phyloP scores from a whole-genome alignment of 176 grass and related monocot genomes.

The Bromus sterilis region DNA sequence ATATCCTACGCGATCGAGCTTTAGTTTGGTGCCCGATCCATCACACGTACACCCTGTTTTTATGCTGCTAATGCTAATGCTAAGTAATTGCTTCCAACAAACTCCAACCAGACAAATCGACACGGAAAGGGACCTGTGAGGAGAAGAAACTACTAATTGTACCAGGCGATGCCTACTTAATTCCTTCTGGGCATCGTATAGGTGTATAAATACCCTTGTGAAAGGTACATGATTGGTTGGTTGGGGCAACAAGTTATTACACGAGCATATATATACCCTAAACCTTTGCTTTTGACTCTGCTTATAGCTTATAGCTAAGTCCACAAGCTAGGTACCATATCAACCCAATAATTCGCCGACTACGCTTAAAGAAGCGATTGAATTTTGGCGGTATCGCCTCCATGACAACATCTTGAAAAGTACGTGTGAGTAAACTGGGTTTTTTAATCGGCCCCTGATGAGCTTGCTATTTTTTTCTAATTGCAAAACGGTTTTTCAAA shows the following conservation, averaged over 20 bases:
- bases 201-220: not conserved
- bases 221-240: constrained; percentile 1
- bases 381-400: not conserved
- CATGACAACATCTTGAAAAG: constrained; percentile 25
- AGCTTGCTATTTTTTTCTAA: not conserved
- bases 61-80: not conserved
- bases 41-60: not conserved
- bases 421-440: not conserved
- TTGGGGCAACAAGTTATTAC: constrained; percentile 4
- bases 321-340: not conserved
- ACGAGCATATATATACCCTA: constrained; percentile 14
- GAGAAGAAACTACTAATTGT: not conserved
- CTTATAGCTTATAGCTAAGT: not conserved
- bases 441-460: too few relatives aligned
- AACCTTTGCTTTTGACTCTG: constrained; percentile 2
- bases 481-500: not conserved
- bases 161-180: not conserved
- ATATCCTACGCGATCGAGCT: not conserved
- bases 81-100: not conserved
- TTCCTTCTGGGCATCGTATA: constrained; percentile 12
- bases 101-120: not conserved
- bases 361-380: not conserved
- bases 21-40: not conserved
- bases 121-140: constrained; percentile 6
- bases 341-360: not conserved